Evolutionary conservation across 306 rosid genomes (phyloP).

Genomic region (Castanospermum australe): DNA sequence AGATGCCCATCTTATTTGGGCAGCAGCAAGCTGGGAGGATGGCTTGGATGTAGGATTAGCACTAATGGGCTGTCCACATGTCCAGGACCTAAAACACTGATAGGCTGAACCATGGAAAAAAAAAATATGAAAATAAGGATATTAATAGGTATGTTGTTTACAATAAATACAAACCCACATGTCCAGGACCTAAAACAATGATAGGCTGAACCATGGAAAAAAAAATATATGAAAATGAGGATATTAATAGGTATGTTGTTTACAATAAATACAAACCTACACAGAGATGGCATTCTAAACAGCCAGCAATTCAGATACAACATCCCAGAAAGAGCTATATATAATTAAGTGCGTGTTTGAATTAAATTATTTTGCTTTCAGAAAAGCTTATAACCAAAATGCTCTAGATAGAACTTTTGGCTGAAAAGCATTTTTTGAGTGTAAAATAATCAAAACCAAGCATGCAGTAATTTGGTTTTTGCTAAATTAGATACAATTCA

Average conservation of each 20-base stretch:
- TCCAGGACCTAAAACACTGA: conserved; percentile 44
- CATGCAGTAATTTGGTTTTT: neutral
- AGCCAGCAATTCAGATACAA: neutral
- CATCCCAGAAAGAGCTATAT: neutral
- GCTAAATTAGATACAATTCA: neutral
- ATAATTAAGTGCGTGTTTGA: too few species aligned
- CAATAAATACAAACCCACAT: conserved; percentile 16
- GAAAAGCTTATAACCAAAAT: too few species aligned
- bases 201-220: conserved; percentile 50
- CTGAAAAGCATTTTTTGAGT: too few species aligned
- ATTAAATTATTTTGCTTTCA: too few species aligned
- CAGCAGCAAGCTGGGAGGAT: conserved; percentile 24
- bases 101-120: conserved; percentile 50
- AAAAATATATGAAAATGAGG: neutral
- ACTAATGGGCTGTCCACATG: conserved; percentile 21
- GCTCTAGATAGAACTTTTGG: too few species aligned
- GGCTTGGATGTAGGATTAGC: conserved; percentile 28
- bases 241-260: neutral
- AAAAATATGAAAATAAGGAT: neutral
- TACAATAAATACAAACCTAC: neutral
- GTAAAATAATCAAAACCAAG: too few species aligned
- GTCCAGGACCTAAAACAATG: conserved; percentile 43
- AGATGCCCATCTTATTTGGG: conserved; percentile 77
- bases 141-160: neutral
- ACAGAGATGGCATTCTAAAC: neutral